Percentiles rank a stretch among this genome's conserved stretches.
phyloP scores from a whole-genome alignment of 2,329 filamentous ascomycete species.

The Stylonectria norvegica region DNA sequence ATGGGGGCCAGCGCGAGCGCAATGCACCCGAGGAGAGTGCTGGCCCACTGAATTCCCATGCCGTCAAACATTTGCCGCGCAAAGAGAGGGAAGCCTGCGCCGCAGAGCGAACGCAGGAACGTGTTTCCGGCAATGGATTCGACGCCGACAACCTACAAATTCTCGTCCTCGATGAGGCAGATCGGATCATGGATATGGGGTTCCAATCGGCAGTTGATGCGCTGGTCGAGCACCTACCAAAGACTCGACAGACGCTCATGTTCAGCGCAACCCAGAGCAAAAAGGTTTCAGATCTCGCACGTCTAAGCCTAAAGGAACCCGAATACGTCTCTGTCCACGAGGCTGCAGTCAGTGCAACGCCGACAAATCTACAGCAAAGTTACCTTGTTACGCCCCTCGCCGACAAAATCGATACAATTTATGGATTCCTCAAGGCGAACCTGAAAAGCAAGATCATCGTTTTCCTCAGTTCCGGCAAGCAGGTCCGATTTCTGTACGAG shows the following conservation, averaged over 20 bases:
- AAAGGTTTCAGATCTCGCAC: slow-evolving; percentile 85
- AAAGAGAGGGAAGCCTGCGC: slow-evolving; percentile 78
- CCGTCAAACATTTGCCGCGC: slow-evolving; percentile 66
- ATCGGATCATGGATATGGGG: slow-evolving; percentile 96
- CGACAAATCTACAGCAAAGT: slow-evolving; percentile 80
- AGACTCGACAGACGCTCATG: slow-evolving; percentile 81
- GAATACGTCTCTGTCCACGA: slow-evolving; percentile 96
- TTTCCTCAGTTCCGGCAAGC: slow-evolving; percentile 92
- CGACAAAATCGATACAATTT: slow-evolving; percentile 88
- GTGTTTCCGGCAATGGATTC: slow-evolving; percentile 82
- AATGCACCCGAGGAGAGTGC: slow-evolving; percentile 60
- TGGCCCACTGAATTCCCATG: slow-evolving; percentile 60
- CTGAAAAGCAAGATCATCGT: slow-evolving; percentile 93
- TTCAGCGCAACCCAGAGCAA: slow-evolving; percentile 97
- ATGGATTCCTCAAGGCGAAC: slow-evolving; percentile 86
- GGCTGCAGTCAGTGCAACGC: slow-evolving; percentile 73
- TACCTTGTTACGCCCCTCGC: slow-evolving; percentile 82
- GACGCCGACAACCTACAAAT: slow-evolving; percentile 90
- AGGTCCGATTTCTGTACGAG: slow-evolving; percentile 94
- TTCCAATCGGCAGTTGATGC: slow-evolving; percentile 90
- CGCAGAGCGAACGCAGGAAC: slow-evolving; percentile 73
- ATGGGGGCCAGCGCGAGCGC: slow-evolving; percentile 58
- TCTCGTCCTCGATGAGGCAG: slow-evolving; percentile 90
- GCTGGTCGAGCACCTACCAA: slow-evolving; percentile 85
- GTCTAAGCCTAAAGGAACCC: slow-evolving; percentile 82